A percentile compares a stretch with the other conserved stretches of the same genome.
Conservation (phyloP, 2,329 filamentous ascomycete species). For the Aspergillus fischeri region DNA sequence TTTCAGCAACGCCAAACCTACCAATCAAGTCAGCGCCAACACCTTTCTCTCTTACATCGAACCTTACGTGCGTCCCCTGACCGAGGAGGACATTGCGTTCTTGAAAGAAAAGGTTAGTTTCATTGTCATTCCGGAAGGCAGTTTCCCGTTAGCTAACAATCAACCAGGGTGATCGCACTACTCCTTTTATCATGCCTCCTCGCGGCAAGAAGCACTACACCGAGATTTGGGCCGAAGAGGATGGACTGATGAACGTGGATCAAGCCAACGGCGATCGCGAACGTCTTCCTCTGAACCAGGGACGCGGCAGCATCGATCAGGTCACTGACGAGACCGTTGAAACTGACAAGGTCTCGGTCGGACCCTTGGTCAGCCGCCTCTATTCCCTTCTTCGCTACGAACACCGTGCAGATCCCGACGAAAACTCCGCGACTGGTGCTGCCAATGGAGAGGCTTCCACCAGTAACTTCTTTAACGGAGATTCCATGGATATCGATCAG, state of each 20-base stretch:
- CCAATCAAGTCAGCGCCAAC: slow-evolving; percentile 87
- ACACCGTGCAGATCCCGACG: slow-evolving; percentile 46
- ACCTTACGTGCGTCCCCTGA: slow-evolving; percentile 82
- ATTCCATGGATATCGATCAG: slow-evolving; percentile 47
- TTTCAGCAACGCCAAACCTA: slow-evolving; percentile 89
- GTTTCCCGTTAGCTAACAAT: slow-evolving; percentile 4
- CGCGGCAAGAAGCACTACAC: slow-evolving; percentile 81
- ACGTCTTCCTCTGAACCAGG: slow-evolving; percentile 71
- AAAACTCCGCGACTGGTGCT: slow-evolving; percentile 44
- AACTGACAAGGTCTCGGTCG: slow-evolving; percentile 83
- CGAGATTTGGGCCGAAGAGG: slow-evolving; percentile 92
- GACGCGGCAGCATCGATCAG: slow-evolving; percentile 79
- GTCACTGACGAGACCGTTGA: slow-evolving; percentile 83
- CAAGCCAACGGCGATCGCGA: slow-evolving; percentile 58
- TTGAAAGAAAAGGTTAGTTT: slow-evolving; percentile 66
- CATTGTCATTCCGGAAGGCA: slow-evolving; percentile 11
- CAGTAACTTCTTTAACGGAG: slow-evolving; percentile 41
- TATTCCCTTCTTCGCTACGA: slow-evolving; percentile 79
- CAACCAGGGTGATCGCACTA: slow-evolving; percentile 66
- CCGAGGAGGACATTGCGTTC: slow-evolving; percentile 91
- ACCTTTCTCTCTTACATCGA: slow-evolving; percentile 93
- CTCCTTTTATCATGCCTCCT: slow-evolving; percentile 80
- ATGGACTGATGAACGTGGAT: slow-evolving; percentile 73
- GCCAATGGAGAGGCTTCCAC: not conserved
- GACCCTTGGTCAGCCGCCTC: slow-evolving; percentile 77